Conservation (phyloP, 768 basidiomycete species). For the Rhizopogon vinicolor region DNA sequence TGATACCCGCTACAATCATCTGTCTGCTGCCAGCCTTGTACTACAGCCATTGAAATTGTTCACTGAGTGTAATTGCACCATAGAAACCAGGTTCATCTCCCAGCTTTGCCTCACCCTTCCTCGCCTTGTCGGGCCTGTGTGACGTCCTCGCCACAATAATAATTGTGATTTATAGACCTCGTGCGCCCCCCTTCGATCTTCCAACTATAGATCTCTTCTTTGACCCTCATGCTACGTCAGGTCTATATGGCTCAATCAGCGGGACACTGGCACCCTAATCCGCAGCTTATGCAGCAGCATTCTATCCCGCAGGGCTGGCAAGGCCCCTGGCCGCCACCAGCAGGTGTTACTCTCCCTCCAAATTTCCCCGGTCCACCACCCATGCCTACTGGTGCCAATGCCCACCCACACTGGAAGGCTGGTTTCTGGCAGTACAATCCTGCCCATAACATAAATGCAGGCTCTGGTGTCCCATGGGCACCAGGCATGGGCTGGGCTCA, state of each 20-base stretch:
- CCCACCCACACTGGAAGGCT: constrained; percentile 42
- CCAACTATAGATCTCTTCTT: neutral
- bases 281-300: constrained; percentile 26
- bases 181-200: neutral
- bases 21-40: neutral
- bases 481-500: constrained; percentile 23
- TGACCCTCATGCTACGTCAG: neutral
- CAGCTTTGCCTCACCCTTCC: neutral
- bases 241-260: neutral
- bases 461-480: constrained; percentile 24
- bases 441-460: constrained; percentile 19
- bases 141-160: no score
- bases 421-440: constrained; percentile 53
- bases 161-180: neutral
- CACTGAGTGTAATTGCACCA: neutral
- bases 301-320: constrained; percentile 26
- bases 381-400: constrained; percentile 43
- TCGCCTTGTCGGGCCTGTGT: neutral
- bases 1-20: neutral
- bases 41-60: no score
- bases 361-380: constrained; percentile 48
- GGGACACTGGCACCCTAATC: constrained; percentile 26
- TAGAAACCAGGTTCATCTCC: neutral
- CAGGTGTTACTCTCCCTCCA: constrained; percentile 24
- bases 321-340: constrained; percentile 32